Conservation (phyloP, 768 basidiomycete genomes). For the Tylopilus plumbeoviolaceoides region DNA sequence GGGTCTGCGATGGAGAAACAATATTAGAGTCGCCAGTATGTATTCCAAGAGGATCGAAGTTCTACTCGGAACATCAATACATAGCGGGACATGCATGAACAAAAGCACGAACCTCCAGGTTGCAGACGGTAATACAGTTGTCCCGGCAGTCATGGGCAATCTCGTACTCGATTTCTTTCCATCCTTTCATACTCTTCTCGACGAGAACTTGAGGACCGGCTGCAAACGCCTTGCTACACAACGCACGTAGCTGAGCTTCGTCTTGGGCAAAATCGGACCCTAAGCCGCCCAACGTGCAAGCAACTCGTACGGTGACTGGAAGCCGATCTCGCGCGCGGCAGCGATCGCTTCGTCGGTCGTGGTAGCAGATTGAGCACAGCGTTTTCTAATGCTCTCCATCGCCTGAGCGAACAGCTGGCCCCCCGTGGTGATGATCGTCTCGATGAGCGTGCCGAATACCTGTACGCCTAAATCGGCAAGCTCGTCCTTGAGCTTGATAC, state of each 20-base stretch:
- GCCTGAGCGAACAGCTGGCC: slow-evolving; percentile 91
- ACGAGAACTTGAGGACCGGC: slow-evolving; percentile 98
- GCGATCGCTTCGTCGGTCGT: slow-evolving; percentile 76
- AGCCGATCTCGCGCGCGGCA: slow-evolving; percentile 84
- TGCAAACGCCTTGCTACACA: slow-evolving; percentile 94
- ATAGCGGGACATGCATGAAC: neutral
- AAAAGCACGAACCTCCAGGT: slow-evolving; percentile 87
- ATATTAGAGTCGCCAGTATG: slow-evolving; percentile 99
- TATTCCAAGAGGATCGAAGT: slow-evolving; percentile 97
- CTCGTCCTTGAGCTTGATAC: slow-evolving; percentile 97
- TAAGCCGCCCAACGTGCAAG: slow-evolving; percentile 93
- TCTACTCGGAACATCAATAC: slow-evolving; percentile 45
- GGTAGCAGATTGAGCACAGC: slow-evolving; percentile 91
- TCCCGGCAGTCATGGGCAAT: slow-evolving; percentile 96
- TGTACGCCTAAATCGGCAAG: slow-evolving; percentile 85
- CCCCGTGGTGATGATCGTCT: slow-evolving; percentile 96
- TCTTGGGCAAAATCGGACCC: slow-evolving; percentile 97
- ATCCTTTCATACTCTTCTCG: slow-evolving; percentile 99
- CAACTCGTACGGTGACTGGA: slow-evolving; percentile 94
- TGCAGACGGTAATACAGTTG: slow-evolving; percentile 99
- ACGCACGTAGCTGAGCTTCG: slow-evolving; percentile 79
- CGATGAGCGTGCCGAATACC: slow-evolving; percentile 94
- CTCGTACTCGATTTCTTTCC: slow-evolving; percentile 99
- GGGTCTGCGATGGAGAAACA: slow-evolving; percentile 94
- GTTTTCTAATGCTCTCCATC: slow-evolving; percentile 95